Conservation (phyloP, 305 asterid species). For the Solanum aculeatissimum region DNA sequence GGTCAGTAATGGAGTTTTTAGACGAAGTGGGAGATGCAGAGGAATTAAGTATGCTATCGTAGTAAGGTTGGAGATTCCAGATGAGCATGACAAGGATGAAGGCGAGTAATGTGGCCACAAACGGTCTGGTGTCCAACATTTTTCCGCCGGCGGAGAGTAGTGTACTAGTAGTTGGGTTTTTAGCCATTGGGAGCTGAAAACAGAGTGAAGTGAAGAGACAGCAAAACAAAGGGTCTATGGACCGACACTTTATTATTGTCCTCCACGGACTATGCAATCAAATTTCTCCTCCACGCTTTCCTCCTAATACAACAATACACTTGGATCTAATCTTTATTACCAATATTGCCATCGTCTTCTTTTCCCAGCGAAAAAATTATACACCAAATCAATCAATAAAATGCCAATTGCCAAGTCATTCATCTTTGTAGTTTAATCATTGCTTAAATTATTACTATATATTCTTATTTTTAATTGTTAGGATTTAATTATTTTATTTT, state of each 20-base stretch:
- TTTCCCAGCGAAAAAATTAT: neutral
- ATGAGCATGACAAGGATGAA: slow-evolving; percentile 33
- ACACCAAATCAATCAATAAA: neutral
- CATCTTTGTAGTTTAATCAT: neutral
- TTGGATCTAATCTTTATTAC: neutral
- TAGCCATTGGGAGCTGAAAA: neutral
- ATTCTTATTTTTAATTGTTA: too few relatives aligned
- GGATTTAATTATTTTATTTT: neutral
- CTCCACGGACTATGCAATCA: neutral
- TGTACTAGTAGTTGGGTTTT: neutral
- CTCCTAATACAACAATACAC: neutral
- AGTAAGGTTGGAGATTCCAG: slow-evolving; percentile 51
- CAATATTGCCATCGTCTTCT: neutral
- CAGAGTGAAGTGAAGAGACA: neutral
- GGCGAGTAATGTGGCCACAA: slow-evolving; percentile 44
- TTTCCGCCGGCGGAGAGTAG: slow-evolving; percentile 15
- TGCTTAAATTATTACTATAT: neutral
- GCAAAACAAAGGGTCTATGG: neutral
- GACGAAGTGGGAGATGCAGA: slow-evolving; percentile 22
- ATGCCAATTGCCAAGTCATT: neutral
- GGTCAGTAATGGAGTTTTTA: slow-evolving; percentile 10
- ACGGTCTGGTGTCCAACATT: slow-evolving; percentile 39
- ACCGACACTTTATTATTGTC: neutral
- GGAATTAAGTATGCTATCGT: slow-evolving; percentile 24
- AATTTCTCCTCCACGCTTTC: neutral